These are phyloP conservation scores for Endotrypanum monterogeii DNA, from an alignment of 208 protist species.

Conservation along the genomic window DNA sequence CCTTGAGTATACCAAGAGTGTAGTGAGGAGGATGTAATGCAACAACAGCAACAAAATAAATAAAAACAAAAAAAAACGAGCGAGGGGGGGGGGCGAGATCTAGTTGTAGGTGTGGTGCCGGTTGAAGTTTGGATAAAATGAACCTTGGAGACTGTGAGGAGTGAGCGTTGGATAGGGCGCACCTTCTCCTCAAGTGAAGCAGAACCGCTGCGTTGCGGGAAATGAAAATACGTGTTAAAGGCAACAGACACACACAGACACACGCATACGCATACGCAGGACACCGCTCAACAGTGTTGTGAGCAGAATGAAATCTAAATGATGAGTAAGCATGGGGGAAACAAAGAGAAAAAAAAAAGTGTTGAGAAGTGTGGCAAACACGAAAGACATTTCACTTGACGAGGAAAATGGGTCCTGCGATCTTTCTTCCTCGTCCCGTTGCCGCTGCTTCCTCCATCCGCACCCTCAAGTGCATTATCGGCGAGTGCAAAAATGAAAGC, in stretches of 20 bases:
- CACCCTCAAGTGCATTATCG: no score
- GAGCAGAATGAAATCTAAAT: not conserved
- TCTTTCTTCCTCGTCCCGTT: no score
- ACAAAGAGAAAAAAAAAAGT: not conserved
- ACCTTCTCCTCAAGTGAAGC: not conserved
- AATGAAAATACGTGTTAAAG: no score
- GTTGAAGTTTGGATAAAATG: not conserved
- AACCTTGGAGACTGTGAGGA: not conserved
- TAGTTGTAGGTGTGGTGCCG: not conserved
- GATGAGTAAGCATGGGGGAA: not conserved
- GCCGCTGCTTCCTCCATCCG: no score
- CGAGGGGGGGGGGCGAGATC: not conserved
- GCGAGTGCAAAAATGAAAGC: not conserved
- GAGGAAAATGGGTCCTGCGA: not conserved
- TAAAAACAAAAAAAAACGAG: not conserved
- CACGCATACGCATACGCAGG: constrained; percentile 2
- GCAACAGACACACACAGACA: no score
- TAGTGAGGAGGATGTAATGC: no score
- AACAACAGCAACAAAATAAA: no score
- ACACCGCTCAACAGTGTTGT: not conserved
- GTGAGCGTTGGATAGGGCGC: not conserved
- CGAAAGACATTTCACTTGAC: not conserved
- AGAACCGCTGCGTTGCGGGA: constrained; percentile 24
- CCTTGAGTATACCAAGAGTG: not conserved
- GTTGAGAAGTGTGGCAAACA: not conserved